A percentile compares a stretch with the other conserved stretches of the same genome.
Conservation (phyloP, 2,329 filamentous ascomycete species). For the Penicillium sumatraense region DNA sequence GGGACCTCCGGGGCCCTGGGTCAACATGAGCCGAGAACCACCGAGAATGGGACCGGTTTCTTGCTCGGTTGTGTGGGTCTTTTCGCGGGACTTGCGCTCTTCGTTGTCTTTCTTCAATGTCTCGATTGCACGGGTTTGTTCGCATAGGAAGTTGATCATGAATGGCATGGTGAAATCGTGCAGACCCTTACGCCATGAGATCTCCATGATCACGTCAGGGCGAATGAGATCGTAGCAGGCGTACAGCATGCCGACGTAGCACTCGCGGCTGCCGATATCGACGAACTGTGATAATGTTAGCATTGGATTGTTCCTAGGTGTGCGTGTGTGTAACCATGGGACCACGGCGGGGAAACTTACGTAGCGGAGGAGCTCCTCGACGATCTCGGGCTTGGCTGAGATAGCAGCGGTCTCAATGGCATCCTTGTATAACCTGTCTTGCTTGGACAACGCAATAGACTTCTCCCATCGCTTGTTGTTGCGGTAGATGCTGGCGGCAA, state of each 20-base stretch:
- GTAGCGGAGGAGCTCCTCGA: slow-evolving; percentile 94
- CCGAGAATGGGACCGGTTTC: slow-evolving; percentile 94
- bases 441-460: slow-evolving; percentile 95
- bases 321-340: too few species aligned
- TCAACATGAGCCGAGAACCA: slow-evolving; percentile 89
- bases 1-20: slow-evolving; percentile 71
- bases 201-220: slow-evolving; percentile 88
- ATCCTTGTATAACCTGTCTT: slow-evolving; percentile 99
- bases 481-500: slow-evolving; percentile 96
- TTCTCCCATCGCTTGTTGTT: slow-evolving; percentile 99
- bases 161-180: slow-evolving; percentile 99
- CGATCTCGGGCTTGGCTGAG: slow-evolving; percentile 85
- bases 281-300: slow-evolving; percentile 87
- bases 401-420: slow-evolving; percentile 97
- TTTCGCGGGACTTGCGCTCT: slow-evolving; percentile 75
- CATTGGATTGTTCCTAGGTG: too few species aligned
- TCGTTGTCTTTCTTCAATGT: slow-evolving; percentile 94
- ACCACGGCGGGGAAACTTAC: slow-evolving; percentile 69
- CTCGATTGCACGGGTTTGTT: slow-evolving; percentile 86
- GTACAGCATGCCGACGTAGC: slow-evolving; percentile 99
- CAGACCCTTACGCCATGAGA: slow-evolving; percentile 95
- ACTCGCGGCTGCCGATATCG: slow-evolving; percentile 97
- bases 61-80: slow-evolving; percentile 83
- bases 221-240: slow-evolving; percentile 97
- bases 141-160: slow-evolving; percentile 97